Conservation (phyloP, 768 basidiomycete species). For the Zangia roseola region DNA sequence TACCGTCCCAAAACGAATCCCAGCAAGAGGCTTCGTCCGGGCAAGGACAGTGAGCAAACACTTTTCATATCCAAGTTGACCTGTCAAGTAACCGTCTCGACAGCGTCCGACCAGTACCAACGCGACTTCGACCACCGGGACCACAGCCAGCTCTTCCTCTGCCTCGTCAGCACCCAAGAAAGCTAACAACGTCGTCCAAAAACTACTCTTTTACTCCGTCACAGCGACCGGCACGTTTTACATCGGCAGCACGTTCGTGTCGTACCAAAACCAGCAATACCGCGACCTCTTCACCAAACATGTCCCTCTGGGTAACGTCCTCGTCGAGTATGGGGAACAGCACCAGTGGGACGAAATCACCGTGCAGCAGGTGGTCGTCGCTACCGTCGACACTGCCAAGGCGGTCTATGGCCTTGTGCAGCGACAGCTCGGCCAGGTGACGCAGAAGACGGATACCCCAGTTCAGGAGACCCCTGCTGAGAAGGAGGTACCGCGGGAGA, state of each 20-base stretch:
- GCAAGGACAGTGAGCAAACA: slow-evolving; percentile 51
- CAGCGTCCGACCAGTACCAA: slow-evolving; percentile 66
- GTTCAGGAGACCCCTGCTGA: slow-evolving; percentile 25
- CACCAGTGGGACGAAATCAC: slow-evolving; percentile 79
- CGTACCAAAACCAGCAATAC: slow-evolving; percentile 76
- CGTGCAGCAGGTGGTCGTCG: slow-evolving; percentile 52
- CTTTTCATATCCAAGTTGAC: neutral
- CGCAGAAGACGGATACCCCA: slow-evolving; percentile 27
- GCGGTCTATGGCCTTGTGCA: slow-evolving; percentile 51
- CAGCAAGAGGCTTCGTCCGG: slow-evolving; percentile 48
- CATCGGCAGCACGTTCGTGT: slow-evolving; percentile 73
- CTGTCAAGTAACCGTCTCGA: neutral
- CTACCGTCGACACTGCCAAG: slow-evolving; percentile 48
- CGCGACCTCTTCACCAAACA: slow-evolving; percentile 82
- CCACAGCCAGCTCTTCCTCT: slow-evolving; percentile 8
- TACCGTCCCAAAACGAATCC: slow-evolving; percentile 51
- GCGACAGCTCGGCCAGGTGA: slow-evolving; percentile 43
- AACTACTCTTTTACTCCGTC: slow-evolving; percentile 65
- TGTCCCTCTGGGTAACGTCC: slow-evolving; percentile 72
- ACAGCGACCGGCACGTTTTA: slow-evolving; percentile 76
- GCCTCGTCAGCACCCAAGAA: slow-evolving; percentile 41
- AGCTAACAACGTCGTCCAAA: slow-evolving; percentile 54
- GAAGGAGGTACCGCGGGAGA: slow-evolving; percentile 37
- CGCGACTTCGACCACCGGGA: no score
- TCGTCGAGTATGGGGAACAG: slow-evolving; percentile 81